Evolutionary conservation across 2,329 filamentous ascomycete species (phyloP), one percentile per base, ranked within the genome.

Genomic region (Sporothrix brunneoviolacea): DNA sequence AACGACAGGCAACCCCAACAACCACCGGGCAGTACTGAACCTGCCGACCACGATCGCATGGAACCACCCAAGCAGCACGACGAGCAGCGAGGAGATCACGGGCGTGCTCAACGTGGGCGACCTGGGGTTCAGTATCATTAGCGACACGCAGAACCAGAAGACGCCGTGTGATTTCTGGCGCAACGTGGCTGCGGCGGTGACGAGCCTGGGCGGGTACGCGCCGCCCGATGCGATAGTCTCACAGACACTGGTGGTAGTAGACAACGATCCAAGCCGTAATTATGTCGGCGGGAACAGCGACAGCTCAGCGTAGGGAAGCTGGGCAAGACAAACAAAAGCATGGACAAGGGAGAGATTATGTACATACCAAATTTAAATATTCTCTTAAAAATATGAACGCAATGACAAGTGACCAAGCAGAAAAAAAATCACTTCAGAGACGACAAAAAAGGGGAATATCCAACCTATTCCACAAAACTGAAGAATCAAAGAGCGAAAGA

Each of bases 1-100:
- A n/a, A 59, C 63, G 15, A 62, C 60, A 2, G 70, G 70, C 1
- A 61, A 72, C 50, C 70, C 69, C 10, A 72, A 72, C 54, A 66
- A 57, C 1, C 8, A 40, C 39, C 51, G 51, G 21, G 41, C 30
- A 16, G 60, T 62, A 28, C 49, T 55, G 6, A 64, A 64, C 27
- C n/a, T 70, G 6, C 66, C 67, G 32, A 58, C 63, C 2, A 65
- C 67, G 2, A 57, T 66, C 8, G 45, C 58, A 7, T 71, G 69
- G 66, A 56, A 61, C 15, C 62, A 64, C 33, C 63, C 65, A 8
- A 51, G 54, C 16, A 61, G 55, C 28, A 19, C 19, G 18, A 59
- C 53, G 19, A n/a, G 19, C n/a, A 50, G 43, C 8, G 60, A 68
- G 42, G 51, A 59, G 32, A 54, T 66, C 3, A 43, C 45, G 1